Evolutionary conservation across 75 land plant genomes (phyloP), one percentile per base, ranked within the genome.

Genomic region (Selaginella tamariscina): DNA sequence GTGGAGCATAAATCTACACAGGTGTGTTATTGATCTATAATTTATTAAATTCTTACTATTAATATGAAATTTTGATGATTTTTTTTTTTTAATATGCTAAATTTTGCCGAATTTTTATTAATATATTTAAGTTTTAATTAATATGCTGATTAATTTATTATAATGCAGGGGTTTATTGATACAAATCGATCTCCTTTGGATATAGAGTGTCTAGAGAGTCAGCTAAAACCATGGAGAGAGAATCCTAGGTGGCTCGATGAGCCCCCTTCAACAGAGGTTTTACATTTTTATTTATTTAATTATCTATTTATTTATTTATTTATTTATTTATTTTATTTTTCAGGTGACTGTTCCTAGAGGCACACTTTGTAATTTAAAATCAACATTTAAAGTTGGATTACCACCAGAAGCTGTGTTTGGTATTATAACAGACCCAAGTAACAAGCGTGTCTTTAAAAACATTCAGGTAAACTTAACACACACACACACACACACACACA

Each of bases 341-440:
- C 86, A 94, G 98, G 96, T 90, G 44, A 87, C 72, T 39, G 85
- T 85, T 27, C 98, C 98, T 21, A 82, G 85, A 76, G 98, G 91
- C 31, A 75, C 92, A 54, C 80, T 94, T 30, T 90, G 96, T 78
- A 77, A 87, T 54, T 79, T 94, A 11, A 70, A 78, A 56, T 83
- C 82, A 11, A 73, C 72, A 29, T 80, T 87, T 65, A 67, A 87
- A 74, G 82, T 85, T 49, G 98, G 98, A 1, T 69, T 94, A 66
- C 98, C 98, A 18, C 98, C 98, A 32, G 96, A 90, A 76, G 96
- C 96, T 32, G 86, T 90, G 0, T 94, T 74, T 70, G 78, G 87
- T 73, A 90, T 94, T 70, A 79, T 94, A 13, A 87, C 67, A 24
- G 96, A 94, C 56, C 96, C 98, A 33, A 88, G 77, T 5, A 94